These are phyloP conservation scores for Alternaria ventricosa DNA, from an alignment of 2,329 filamentous ascomycete genomes.

Conservation along the genomic window DNA sequence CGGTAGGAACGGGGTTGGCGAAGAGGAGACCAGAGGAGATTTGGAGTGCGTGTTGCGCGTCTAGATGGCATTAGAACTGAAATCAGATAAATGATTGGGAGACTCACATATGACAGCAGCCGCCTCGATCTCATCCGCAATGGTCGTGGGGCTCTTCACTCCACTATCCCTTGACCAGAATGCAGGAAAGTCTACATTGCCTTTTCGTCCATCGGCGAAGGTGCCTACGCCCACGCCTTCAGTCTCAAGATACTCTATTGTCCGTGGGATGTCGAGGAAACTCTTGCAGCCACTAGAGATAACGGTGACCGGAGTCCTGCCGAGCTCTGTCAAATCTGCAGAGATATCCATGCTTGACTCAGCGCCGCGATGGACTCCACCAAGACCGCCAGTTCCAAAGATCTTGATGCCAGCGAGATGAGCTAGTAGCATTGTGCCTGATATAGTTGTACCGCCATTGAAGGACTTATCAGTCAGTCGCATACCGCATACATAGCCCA, in stretches of 20 bases:
- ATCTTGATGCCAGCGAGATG: slow-evolving; percentile 86
- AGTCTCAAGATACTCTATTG: slow-evolving; percentile 79
- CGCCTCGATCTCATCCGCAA: slow-evolving; percentile 79
- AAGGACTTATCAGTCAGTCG: slow-evolving; percentile 70
- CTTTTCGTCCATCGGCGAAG: slow-evolving; percentile 80
- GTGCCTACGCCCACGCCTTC: slow-evolving; percentile 83
- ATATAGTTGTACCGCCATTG: slow-evolving; percentile 91
- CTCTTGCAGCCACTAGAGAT: slow-evolving; percentile 93
- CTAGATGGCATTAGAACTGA: slow-evolving; percentile 40
- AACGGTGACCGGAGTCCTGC: slow-evolving; percentile 85
- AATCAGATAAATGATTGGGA: not conserved
- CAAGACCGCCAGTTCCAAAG: slow-evolving; percentile 93
- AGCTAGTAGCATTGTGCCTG: slow-evolving; percentile 90
- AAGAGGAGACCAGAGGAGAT: slow-evolving; percentile 84
- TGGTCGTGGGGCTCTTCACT: slow-evolving; percentile 75
- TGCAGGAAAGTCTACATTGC: slow-evolving; percentile 82
- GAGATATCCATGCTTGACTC: slow-evolving; percentile 91
- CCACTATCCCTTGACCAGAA: slow-evolving; percentile 94
- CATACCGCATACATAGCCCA: slow-evolving; percentile 80
- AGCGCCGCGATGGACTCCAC: slow-evolving; percentile 90
- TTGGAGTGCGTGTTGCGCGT: slow-evolving; percentile 74
- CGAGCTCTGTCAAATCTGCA: slow-evolving; percentile 92
- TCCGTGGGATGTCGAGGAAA: slow-evolving; percentile 89
- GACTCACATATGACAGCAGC: slow-evolving; percentile 80
- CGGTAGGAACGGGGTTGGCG: slow-evolving; percentile 82